phyloP scores from a whole-genome alignment of 2,329 filamentous ascomycete species.

The Monilinia fructigena region DNA sequence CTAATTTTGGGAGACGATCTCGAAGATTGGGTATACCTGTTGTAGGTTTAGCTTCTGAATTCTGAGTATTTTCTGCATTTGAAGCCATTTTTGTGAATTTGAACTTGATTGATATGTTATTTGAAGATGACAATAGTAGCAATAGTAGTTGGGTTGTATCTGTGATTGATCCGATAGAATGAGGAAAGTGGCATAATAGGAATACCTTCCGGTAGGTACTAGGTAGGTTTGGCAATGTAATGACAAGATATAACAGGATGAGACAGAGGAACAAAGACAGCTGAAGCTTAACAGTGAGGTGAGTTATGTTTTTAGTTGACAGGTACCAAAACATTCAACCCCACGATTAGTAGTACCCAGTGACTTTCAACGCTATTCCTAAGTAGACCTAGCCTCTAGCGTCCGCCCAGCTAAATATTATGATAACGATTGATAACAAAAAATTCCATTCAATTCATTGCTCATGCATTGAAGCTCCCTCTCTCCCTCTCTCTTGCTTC shows the following conservation, averaged over 20 bases:
- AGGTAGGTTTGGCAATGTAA: too few species aligned
- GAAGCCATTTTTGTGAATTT: slow-evolving; percentile 33
- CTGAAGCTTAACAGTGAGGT: background rate
- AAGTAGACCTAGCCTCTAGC: slow-evolving; percentile 17
- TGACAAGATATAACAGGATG: too few species aligned
- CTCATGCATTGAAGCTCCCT: background rate
- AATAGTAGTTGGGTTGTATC: too few species aligned
- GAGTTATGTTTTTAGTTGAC: background rate
- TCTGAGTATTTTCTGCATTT: slow-evolving; percentile 26
- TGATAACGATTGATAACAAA: slow-evolving; percentile 19
- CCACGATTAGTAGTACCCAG: slow-evolving; percentile 2
- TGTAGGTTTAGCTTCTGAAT: slow-evolving; percentile 22
- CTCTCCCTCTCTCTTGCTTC: background rate
- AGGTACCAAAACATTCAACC: background rate
- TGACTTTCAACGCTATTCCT: slow-evolving; percentile 7
- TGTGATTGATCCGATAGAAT: too few species aligned
- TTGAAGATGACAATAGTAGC: too few species aligned
- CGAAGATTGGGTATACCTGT: slow-evolving; percentile 49
- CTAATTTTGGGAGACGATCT: slow-evolving; percentile 63
- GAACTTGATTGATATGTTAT: too few species aligned
- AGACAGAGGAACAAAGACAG: too few species aligned
- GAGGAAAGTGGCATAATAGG: too few species aligned
- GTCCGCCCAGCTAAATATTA: background rate
- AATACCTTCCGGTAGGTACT: too few species aligned
- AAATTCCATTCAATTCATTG: background rate